Conservation (phyloP, 2,329 filamentous ascomycete species). For the Pseudogymnoascus sp. region DNA sequence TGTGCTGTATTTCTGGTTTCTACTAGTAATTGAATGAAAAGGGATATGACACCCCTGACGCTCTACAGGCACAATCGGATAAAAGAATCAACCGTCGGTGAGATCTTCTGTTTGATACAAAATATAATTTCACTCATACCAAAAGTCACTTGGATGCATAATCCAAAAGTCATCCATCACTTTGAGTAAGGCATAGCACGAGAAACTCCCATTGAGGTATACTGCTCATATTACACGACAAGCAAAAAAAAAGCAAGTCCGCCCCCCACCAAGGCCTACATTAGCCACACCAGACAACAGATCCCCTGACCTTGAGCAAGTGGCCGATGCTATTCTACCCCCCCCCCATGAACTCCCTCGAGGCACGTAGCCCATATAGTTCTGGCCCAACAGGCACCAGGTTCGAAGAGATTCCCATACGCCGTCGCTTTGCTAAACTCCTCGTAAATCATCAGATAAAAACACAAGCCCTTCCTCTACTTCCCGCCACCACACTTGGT, state of each 20-base stretch:
- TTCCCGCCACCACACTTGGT: neutral
- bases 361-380: neutral
- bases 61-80: neutral
- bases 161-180: neutral
- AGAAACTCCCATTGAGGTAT: conserved; percentile 3
- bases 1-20: neutral
- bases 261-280: neutral
- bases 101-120: neutral
- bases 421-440: conserved; percentile 1
- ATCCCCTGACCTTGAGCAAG: neutral
- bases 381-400: neutral
- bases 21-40: neutral
- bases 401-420: neutral
- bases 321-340: neutral
- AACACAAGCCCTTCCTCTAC: neutral
- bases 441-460: conserved; percentile 5
- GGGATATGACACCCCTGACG: neutral
- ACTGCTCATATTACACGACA: conserved; percentile 8
- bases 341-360: neutral
- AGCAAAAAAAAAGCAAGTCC: neutral
- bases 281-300: neutral
- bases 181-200: neutral
- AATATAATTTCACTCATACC: neutral
- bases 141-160: neutral
- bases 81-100: neutral